phyloP scores from a whole-genome alignment of 352 stramenopile genomes.

The Phytophthora parvispora region DNA sequence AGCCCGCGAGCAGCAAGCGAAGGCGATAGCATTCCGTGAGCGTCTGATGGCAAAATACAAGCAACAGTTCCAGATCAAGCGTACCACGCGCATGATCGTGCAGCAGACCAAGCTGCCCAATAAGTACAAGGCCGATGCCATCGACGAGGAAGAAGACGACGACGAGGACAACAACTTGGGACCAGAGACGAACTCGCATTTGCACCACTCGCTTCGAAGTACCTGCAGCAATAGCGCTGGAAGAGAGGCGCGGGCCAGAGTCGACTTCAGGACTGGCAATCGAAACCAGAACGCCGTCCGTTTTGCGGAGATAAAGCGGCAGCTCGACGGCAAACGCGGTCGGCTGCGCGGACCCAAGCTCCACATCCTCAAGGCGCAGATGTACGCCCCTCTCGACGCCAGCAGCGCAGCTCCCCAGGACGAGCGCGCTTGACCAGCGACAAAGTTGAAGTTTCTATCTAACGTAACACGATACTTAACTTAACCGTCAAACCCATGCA shows the following conservation, averaged over 20 bases:
- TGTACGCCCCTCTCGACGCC: constrained; percentile 24
- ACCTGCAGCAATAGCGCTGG: background rate
- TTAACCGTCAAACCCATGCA: constrained; percentile 9
- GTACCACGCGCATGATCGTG: constrained; percentile 62
- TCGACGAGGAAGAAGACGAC: constrained; percentile 8
- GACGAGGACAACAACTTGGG: background rate
- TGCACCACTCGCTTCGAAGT: constrained; percentile 34
- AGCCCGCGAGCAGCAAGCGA: constrained; percentile 27
- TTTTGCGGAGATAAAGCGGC: constrained; percentile 50
- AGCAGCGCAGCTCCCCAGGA: background rate
- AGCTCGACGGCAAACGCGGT: constrained; percentile 43
- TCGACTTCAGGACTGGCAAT: constrained; percentile 1
- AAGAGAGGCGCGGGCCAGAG: background rate
- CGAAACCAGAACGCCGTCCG: constrained; percentile 51
- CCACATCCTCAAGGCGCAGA: constrained; percentile 61
- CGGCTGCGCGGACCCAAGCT: constrained; percentile 47
- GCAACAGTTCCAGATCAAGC: constrained; percentile 55
- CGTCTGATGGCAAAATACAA: constrained; percentile 74
- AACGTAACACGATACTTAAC: background rate
- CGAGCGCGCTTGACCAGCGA: constrained; percentile 9
- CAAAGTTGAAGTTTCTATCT: constrained; percentile 15
- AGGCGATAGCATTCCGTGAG: constrained; percentile 46
- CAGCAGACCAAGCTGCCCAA: constrained; percentile 30
- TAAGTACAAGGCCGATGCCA: background rate
- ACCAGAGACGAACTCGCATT: constrained; percentile 19